Base-by-base conservation (phyloP, 495 filamentous ascomycete genomes). In the Aspergillus avenaceus region DNA sequence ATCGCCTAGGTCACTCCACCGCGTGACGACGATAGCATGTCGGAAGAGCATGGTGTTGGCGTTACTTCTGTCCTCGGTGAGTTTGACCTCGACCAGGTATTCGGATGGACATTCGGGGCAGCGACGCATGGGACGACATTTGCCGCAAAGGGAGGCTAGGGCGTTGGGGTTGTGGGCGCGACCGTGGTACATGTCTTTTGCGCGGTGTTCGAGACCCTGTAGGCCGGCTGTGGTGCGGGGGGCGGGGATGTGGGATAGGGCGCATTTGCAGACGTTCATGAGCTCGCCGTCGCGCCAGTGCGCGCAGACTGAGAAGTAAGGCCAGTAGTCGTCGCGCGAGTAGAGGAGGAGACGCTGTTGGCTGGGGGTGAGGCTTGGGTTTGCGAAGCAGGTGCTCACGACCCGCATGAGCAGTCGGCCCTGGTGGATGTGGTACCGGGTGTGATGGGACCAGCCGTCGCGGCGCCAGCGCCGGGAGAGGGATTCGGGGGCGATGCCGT, bases 21-120 rank as follows among this genome's bases (percentile, higher is more conserved):
- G 60, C 14, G 79, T 84, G 13, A 84, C 77, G n/a, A 77, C 67
- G 45, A 84, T 73, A 7, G 75, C 74, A 49, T 82, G 79, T 53
- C 71, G 79, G 63, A 84, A 84, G 16, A 61, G 57, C 5, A 59
- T 32, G 5, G 43, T 48, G 7, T 45, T 36, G 13, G 48, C 41
- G 27, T 55, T 45, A 19, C 55, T 51, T 28, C 55, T 65, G 51
- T 84, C 77, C 58, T 83, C 79, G 2, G 71, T 62, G 34, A 82
- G 59, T 27, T 77, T 79, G 8, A 82, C 52, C 56, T 84, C 80
- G 47, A 82, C 64, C 22, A 83, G 63, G 52, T 84, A 84, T 57
- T 84, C 81, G 0, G 76, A 73, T 8, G 81, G 78, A 67, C 81
- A 84, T 45, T 79, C 74, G 3, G 79, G 78, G 53, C 80, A 84